Evolutionary conservation across 2,329 filamentous ascomycete genomes (phyloP).

Genomic region (Colletotrichum sojae): DNA sequence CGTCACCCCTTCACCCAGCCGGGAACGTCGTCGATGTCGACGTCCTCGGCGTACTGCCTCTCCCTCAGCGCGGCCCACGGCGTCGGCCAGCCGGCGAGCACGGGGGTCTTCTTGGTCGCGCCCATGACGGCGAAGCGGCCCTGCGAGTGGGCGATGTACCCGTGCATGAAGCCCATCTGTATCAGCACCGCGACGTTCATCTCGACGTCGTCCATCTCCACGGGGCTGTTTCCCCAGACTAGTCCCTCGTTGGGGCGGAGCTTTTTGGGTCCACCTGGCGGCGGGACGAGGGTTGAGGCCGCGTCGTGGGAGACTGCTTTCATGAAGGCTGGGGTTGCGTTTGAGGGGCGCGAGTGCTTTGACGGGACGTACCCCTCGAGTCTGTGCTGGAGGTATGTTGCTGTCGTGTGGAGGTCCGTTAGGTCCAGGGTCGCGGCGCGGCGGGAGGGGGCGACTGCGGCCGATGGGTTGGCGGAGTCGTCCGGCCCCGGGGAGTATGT

Average conservation of each 20-base stretch:
- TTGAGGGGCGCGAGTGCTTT: slow-evolving; percentile 52
- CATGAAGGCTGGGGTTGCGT: slow-evolving; percentile 61
- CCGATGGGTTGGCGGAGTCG: slow-evolving; percentile 54
- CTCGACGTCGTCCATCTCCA: slow-evolving; percentile 79
- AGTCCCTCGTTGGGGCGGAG: slow-evolving; percentile 72
- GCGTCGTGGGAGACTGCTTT: slow-evolving; percentile 64
- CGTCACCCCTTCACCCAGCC: slow-evolving; percentile 77
- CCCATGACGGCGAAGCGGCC: slow-evolving; percentile 87
- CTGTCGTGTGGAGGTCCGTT: slow-evolving; percentile 74
- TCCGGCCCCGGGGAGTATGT: slow-evolving; percentile 78
- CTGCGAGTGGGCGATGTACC: slow-evolving; percentile 85
- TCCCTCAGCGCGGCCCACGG: slow-evolving; percentile 78
- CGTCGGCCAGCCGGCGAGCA: slow-evolving; percentile 81
- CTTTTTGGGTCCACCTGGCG: slow-evolving; percentile 60
- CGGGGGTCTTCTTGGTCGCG: slow-evolving; percentile 72
- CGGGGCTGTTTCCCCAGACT: slow-evolving; percentile 73
- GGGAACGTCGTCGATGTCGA: slow-evolving; percentile 76
- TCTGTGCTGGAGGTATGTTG: slow-evolving; percentile 75
- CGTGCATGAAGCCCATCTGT: slow-evolving; percentile 84
- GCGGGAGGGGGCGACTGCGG: slow-evolving; percentile 57
- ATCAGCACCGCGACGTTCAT: slow-evolving; percentile 82
- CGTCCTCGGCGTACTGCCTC: slow-evolving; percentile 70
- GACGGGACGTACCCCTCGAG: slow-evolving; percentile 70
- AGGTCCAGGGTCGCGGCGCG: slow-evolving; percentile 83
- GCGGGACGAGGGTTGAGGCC: slow-evolving; percentile 61